Conservation (phyloP, 352 stramenopile genomes). For the Blastocystis sp. region DNA sequence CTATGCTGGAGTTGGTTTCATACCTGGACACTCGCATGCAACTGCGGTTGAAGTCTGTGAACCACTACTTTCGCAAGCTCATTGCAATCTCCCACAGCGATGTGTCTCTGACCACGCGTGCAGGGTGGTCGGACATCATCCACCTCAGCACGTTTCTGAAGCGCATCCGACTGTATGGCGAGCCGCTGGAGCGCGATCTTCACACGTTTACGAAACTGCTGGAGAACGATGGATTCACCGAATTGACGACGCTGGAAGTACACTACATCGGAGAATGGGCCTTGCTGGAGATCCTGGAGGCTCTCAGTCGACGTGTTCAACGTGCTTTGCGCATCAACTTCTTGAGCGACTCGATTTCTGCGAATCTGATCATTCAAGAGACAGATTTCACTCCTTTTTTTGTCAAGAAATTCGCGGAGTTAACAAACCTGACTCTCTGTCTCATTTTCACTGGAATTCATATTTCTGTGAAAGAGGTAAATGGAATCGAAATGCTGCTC, state of each 20-base stretch:
- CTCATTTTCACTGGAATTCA: not conserved
- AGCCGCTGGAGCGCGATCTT: slow-evolving; percentile 7
- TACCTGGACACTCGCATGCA: slow-evolving; percentile 18
- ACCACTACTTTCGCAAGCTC: slow-evolving; percentile 43
- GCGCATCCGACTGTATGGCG: slow-evolving; percentile 17
- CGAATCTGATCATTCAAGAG: not conserved
- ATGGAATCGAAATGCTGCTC: not conserved
- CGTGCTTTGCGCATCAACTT: not conserved
- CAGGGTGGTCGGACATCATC: slow-evolving; percentile 4
- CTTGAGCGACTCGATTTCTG: not conserved
- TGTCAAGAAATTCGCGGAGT: not conserved
- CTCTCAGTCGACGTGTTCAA: not conserved
- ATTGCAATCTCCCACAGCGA: slow-evolving; percentile 37
- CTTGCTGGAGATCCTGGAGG: slow-evolving; percentile 39
- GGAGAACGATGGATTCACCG: slow-evolving; percentile 39
- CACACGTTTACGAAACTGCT: slow-evolving; percentile 19
- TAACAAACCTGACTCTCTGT: not conserved
- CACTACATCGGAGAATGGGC: slow-evolving; percentile 50
- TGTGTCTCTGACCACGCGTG: not conserved
- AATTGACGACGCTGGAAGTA: not conserved
- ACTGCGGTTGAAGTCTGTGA: slow-evolving; percentile 24
- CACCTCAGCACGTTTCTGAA: slow-evolving; percentile 32
- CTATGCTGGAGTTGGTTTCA: slow-evolving; percentile 11
- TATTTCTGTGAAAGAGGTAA: not conserved
- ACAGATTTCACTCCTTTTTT: slow-evolving; percentile 43